These are phyloP conservation scores for Vitis hybrid DNA, from an alignment of 177 flowering plant species.

Conservation along the genomic window DNA sequence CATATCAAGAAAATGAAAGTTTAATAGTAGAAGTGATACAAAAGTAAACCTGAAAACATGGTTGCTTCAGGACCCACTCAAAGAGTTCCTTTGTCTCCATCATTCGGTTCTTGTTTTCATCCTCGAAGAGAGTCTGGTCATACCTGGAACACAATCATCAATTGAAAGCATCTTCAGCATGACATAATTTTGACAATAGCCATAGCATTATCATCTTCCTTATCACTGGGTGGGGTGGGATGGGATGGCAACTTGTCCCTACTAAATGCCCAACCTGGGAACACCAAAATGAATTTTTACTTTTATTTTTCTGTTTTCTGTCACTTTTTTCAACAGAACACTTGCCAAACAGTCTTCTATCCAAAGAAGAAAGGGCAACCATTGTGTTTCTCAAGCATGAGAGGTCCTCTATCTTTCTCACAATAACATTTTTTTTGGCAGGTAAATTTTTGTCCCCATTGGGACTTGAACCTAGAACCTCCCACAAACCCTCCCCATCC, in stretches of 20 bases:
- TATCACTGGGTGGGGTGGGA: background rate
- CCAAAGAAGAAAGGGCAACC: no score
- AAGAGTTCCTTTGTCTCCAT: conserved; percentile 92
- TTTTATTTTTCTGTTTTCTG: no score
- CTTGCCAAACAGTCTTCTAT: no score
- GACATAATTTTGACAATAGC: background rate
- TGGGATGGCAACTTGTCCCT: background rate
- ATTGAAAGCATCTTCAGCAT: conserved; percentile 5
- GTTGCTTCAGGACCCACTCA: conserved; percentile 98
- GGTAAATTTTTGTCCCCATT: no score
- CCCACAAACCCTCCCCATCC: no score
- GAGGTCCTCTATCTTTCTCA: no score
- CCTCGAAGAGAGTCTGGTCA: conserved; percentile 93
- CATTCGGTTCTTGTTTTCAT: conserved; percentile 86
- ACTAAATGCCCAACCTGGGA: no score
- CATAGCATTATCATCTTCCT: background rate
- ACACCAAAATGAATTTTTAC: no score
- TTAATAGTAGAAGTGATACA: background rate
- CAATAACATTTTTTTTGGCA: no score
- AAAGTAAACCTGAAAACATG: conserved; percentile 84
- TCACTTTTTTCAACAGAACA: no score
- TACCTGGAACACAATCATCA: conserved; percentile 55
- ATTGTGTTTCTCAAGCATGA: no score
- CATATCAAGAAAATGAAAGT: background rate
- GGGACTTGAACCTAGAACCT: no score